Base-by-base conservation (phyloP, 2,329 filamentous ascomycete species). In the Cladosporium sphaerospermum region DNA sequence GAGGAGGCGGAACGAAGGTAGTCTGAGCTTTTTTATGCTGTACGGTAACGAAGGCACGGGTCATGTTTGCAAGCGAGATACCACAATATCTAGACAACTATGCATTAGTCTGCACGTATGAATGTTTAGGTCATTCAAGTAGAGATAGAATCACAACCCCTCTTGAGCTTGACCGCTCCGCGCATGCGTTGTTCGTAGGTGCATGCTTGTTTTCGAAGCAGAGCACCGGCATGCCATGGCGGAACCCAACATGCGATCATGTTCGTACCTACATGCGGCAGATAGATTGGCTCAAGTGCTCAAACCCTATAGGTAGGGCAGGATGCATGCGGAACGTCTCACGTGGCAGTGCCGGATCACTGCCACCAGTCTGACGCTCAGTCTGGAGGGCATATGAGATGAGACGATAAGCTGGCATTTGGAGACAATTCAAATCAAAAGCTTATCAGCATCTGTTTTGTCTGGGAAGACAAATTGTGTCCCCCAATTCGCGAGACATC, bases 1-100 rank as follows among this genome's bases (percentile, higher is more conserved):
- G 58, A 71, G 54, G 65, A 69, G 31, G 51, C 44, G 45, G 52
- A 56, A 34, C 31, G 49, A 40, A 53, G 50, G 16, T 43, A 45
- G 45, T 4, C 23, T 8, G 16, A 3, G 14, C 7, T 36, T 36
- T 18, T 39, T 16, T 13, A 14, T 14, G n/a, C n/a, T 13, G 11
- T 13, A n/a, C 8, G 10, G 4, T 14, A 14, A 39, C n/a, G 36
- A 39, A 6, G 4, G 36, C 36, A 39, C 11, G 36, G 16, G 10
- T 39, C 8, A n/a, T 39, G 36, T 39, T 36, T 36, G n/a, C n/a
- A 11, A 36, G 10, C 34, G 10, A 37, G 40, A 51, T 51, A 51
- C 48, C 48, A 51, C 32, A 31, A 28, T 23, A 50, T 50, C 18
- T 43, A 23, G 28, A 31, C 13, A 39, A 39, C 39, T 18, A 47